These are phyloP conservation scores for Nannochloris sp. DNA, from an alignment of 139 green algal species.

Conservation along the genomic window DNA sequence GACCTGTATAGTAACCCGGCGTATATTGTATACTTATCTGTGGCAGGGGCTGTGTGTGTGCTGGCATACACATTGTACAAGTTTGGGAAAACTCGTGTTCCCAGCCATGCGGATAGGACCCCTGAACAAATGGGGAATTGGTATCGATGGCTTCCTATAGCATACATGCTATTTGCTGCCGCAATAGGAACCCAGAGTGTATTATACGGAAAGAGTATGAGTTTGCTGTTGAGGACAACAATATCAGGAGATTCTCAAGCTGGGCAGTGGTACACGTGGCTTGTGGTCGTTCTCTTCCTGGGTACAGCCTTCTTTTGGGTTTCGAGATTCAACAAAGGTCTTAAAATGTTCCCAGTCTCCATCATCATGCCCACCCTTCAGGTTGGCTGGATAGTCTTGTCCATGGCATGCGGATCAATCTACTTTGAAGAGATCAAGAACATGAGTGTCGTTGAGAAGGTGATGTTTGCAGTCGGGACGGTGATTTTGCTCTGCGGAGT, in stretches of 20 bases:
- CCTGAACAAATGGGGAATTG: slow-evolving; percentile 19
- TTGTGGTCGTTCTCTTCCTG: slow-evolving; percentile 60
- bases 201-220: slow-evolving; percentile 77
- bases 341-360: slow-evolving; percentile 70
- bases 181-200: slow-evolving; percentile 76
- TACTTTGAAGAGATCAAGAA: slow-evolving; percentile 44
- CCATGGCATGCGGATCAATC: slow-evolving; percentile 62
- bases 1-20: slow-evolving; percentile 46
- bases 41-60: background rate
- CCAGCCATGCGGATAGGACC: too few species aligned
- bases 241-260: slow-evolving; percentile 62
- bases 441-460: background rate
- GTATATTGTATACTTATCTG: slow-evolving; percentile 58
- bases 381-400: slow-evolving; percentile 79
- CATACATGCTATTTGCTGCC: slow-evolving; percentile 64
- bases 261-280: slow-evolving; percentile 69
- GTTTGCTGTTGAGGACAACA: slow-evolving; percentile 64
- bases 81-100: background rate
- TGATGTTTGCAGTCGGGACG: slow-evolving; percentile 68
- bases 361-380: slow-evolving; percentile 83
- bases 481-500: slow-evolving; percentile 25
- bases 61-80: slow-evolving; percentile 2
- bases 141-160: slow-evolving; percentile 53
- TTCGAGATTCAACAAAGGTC: slow-evolving; percentile 64
- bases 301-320: slow-evolving; percentile 70